These are phyloP conservation scores for Naegleria gruberi DNA, from an alignment of 208 protist genomes.

Conservation along the genomic window DNA sequence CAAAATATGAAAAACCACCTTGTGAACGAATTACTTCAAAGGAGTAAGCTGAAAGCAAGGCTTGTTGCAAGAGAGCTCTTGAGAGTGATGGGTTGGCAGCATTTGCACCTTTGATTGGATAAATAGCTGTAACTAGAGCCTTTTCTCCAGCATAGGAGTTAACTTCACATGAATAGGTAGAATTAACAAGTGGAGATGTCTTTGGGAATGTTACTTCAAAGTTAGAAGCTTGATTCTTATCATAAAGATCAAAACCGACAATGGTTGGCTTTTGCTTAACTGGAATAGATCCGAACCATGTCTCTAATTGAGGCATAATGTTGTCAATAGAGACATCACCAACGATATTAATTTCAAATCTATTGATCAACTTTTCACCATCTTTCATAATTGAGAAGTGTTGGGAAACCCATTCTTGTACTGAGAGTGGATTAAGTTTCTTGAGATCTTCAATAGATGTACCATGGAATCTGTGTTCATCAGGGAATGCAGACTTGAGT, in stretches of 20 bases:
- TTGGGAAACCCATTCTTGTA: constrained; percentile 6
- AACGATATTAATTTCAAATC: constrained; percentile 12
- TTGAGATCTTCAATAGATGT: not conserved
- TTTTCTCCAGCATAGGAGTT: not conserved
- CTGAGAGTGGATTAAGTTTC: not conserved
- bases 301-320: not conserved
- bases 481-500: not conserved
- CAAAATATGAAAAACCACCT: constrained; percentile 6
- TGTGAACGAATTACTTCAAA: constrained; percentile 15
- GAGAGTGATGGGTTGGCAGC: not conserved
- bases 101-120: not conserved
- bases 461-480: not conserved
- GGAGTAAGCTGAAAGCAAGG: not conserved
- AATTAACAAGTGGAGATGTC: not conserved
- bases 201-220: not conserved
- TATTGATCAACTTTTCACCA: not conserved
- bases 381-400: not conserved
- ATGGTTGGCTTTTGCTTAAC: not conserved
- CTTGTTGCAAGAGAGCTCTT: not conserved
- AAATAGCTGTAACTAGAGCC: not conserved
- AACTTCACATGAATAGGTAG: not conserved
- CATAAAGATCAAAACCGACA: not conserved
- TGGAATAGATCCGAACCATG: not conserved
- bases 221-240: not conserved
- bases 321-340: not conserved